A percentile compares a stretch with the other conserved stretches of the same genome.
These are phyloP conservation scores for Isochrysis galbana DNA, from an alignment of 78 protist species.

Conservation along the genomic window DNA sequence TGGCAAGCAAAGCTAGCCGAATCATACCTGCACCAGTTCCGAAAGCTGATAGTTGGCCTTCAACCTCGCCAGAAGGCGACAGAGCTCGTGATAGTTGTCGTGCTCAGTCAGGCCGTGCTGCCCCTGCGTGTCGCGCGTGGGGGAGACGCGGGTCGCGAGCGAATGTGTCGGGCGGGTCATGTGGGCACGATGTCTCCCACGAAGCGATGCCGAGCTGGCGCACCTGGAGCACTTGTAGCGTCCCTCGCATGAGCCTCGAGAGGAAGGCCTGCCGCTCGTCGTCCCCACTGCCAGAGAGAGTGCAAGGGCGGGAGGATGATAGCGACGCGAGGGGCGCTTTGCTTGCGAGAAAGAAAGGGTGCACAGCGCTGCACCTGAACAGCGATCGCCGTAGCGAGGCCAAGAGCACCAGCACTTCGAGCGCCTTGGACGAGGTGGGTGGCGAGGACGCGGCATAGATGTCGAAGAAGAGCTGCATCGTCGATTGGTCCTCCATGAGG, in stretches of 20 bases:
- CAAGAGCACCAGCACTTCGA: slow-evolving; percentile 54
- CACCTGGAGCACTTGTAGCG: slow-evolving; percentile 3
- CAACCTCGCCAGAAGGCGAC: slow-evolving; percentile 46
- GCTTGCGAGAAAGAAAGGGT: too few relatives aligned
- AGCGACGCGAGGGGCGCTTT: too few relatives aligned
- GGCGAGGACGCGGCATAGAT: neutral
- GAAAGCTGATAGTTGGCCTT: slow-evolving; percentile 33
- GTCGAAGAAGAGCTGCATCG: slow-evolving; percentile 19
- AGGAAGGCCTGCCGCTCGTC: slow-evolving; percentile 38
- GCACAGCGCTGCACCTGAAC: slow-evolving; percentile 32
- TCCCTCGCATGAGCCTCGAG: neutral
- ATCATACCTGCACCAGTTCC: neutral
- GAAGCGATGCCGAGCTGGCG: too few relatives aligned
- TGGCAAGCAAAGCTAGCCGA: too few relatives aligned
- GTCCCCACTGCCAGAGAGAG: too few relatives aligned
- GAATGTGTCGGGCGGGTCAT: too few relatives aligned
- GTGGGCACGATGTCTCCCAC: too few relatives aligned
- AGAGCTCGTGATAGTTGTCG: slow-evolving; percentile 45
- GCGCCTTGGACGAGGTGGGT: neutral
- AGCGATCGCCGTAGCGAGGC: slow-evolving; percentile 50
- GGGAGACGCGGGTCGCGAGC: too few relatives aligned
- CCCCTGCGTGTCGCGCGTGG: too few relatives aligned
- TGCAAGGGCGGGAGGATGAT: too few relatives aligned
- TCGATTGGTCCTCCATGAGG: slow-evolving; percentile 9
- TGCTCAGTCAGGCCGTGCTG: slow-evolving; percentile 30